phyloP scores from a whole-genome alignment of 495 filamentous ascomycete species.

The Aspergillus heteromorphus region DNA sequence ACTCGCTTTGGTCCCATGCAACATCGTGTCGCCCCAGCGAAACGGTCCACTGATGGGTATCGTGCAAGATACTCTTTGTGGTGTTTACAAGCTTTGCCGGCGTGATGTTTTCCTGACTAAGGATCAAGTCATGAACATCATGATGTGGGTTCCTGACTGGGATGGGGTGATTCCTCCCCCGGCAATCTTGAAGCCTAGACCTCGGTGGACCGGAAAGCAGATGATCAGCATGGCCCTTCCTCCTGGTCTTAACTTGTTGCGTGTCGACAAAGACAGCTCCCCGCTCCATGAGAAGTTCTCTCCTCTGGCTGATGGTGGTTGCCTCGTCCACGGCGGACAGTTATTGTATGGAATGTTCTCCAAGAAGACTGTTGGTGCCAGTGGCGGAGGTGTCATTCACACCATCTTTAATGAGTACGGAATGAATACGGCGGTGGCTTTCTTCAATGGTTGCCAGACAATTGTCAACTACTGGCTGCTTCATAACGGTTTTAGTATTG shows the following conservation, averaged over 20 bases:
- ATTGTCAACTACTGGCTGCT: conserved; percentile 96
- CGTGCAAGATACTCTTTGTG: conserved; percentile 94
- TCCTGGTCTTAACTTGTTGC: conserved; percentile 72
- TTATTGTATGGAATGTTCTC: conserved; percentile 82
- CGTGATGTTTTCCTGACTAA: conserved; percentile 86
- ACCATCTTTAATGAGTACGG: conserved; percentile 95
- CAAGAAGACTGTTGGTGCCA: conserved; percentile 92
- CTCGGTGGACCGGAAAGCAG: conserved; percentile 98
- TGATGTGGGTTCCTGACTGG: conserved; percentile 97
- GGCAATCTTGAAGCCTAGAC: conserved; percentile 83
- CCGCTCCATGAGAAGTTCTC: conserved; percentile 48
- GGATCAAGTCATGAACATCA: conserved; percentile 88
- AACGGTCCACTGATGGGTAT: conserved; percentile 99
- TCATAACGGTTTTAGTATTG: conserved; percentile 97
- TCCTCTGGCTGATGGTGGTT: conserved; percentile 71
- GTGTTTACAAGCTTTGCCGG: conserved; percentile 93
- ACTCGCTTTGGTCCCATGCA: conserved; percentile 91
- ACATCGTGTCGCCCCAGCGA: conserved; percentile 96
- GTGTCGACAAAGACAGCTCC: conserved; percentile 51
- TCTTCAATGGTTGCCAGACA: conserved; percentile 91
- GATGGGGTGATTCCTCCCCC: conserved; percentile 89
- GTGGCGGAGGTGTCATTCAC: conserved; percentile 83
- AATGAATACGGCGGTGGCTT: conserved; percentile 72
- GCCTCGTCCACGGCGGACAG: conserved; percentile 81
- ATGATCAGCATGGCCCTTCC: conserved; percentile 92